phyloP scores from a whole-genome alignment of 441 rosid genomes.

The Euphorbia schlechtendalii region DNA sequence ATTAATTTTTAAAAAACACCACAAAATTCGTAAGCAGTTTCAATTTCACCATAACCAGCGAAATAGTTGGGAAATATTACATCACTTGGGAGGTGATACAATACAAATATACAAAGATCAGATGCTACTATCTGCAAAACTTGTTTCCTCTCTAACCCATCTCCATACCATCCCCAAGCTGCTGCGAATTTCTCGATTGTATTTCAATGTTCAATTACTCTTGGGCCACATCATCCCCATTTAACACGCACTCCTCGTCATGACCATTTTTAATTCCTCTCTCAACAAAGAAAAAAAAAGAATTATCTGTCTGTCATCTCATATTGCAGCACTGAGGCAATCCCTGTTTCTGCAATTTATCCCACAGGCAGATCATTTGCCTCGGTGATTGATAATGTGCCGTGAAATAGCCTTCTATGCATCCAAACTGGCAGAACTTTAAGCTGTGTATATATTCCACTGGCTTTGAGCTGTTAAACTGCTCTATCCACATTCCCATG shows the following conservation, averaged over 20 bases:
- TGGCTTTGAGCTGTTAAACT: slow-evolving; percentile 62
- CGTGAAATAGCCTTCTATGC: slow-evolving; percentile 75
- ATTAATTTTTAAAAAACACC: too few species aligned
- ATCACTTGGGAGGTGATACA: slow-evolving; percentile 4
- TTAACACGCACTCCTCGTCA: too few species aligned
- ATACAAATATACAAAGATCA: slow-evolving; percentile 25
- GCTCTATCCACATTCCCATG: slow-evolving; percentile 98
- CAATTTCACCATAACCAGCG: too few species aligned
- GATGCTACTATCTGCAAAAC: slow-evolving; percentile 33
- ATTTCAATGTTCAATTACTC: not conserved
- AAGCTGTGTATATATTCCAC: slow-evolving; percentile 79
- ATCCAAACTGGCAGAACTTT: slow-evolving; percentile 85
- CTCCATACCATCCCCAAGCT: too few species aligned
- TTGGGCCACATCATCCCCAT: too few species aligned
- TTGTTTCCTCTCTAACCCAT: not conserved
- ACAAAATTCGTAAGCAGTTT: too few species aligned
- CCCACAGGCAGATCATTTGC: slow-evolving; percentile 93
- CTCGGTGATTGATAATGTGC: slow-evolving; percentile 97
- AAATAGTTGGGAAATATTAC: slow-evolving; percentile 2
- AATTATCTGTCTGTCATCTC: too few species aligned
- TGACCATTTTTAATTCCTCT: too few species aligned
- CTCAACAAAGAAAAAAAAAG: not conserved
- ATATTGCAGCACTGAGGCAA: slow-evolving; percentile 72
- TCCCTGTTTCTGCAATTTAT: slow-evolving; percentile 47
- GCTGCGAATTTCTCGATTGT: too few species aligned